A percentile compares a stretch with the other conserved stretches of the same genome.
phyloP scores from a whole-genome alignment of 331 rosid genomes.

The Arachis monticola region DNA sequence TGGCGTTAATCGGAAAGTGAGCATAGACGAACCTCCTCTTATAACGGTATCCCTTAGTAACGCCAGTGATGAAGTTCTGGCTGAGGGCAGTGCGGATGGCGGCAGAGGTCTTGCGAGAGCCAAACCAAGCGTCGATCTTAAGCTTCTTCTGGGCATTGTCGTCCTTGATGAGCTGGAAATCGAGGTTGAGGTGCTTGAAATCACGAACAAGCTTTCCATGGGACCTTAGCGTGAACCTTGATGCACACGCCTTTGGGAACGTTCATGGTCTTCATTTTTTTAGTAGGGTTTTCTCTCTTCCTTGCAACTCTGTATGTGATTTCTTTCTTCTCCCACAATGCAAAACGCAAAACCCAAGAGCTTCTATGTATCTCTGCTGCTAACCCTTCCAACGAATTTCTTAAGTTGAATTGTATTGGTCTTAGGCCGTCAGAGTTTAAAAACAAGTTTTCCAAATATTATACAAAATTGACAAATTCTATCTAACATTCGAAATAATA shows the following conservation, averaged over 20 bases:
- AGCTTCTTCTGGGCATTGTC: conserved; percentile 61
- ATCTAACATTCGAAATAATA: too few species aligned
- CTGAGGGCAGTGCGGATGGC: conserved; percentile 83
- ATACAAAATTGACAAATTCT: too few species aligned
- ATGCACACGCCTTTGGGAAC: conserved; percentile 74
- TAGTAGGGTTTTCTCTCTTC: neutral
- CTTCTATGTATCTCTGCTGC: neutral
- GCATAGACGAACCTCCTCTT: conserved; percentile 54
- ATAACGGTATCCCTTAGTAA: conserved; percentile 85
- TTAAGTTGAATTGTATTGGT: too few species aligned
- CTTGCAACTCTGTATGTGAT: neutral
- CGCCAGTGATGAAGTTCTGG: conserved; percentile 81
- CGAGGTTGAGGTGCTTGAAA: conserved; percentile 59
- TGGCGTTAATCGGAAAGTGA: too few species aligned
- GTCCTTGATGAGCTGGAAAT: conserved; percentile 46
- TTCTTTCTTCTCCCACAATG: neutral
- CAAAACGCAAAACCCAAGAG: conserved; percentile 10
- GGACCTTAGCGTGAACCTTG: conserved; percentile 77
- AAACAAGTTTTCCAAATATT: too few species aligned
- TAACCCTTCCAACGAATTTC: too few species aligned
- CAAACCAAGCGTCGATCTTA: conserved; percentile 78
- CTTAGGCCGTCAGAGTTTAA: too few species aligned
- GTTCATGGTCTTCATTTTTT: conserved; percentile 69
- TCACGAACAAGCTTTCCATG: conserved; percentile 67
- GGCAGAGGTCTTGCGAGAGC: conserved; percentile 75